Percentiles rank a stretch among this genome's conserved stretches.
Evolutionary conservation across 306 rosid genomes (phyloP).

Genomic region (Vigna angularis): DNA sequence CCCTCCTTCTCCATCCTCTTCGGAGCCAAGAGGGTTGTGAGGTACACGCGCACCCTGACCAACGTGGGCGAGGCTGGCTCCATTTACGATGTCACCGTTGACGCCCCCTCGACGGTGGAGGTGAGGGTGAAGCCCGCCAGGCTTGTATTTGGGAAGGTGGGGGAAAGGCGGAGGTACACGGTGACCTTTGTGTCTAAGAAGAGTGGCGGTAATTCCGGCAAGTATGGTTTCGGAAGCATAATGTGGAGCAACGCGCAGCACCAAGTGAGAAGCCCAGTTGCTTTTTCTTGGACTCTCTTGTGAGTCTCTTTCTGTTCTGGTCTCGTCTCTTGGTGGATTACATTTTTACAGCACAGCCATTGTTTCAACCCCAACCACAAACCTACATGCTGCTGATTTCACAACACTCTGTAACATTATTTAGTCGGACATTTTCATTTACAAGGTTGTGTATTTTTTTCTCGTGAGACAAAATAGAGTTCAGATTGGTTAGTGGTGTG

Average conservation of each 20-base stretch:
- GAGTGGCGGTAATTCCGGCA: constrained; percentile 31
- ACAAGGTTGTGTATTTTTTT: constrained; percentile 35
- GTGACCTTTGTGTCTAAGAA: constrained; percentile 72
- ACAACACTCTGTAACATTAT: constrained; percentile 11
- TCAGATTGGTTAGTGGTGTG: constrained; percentile 28
- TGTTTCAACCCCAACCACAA: constrained; percentile 31
- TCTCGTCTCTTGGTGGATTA: neutral
- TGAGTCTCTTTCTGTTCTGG: constrained; percentile 10
- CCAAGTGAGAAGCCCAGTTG: constrained; percentile 78
- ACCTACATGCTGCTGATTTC: neutral
- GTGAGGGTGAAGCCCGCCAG: constrained; percentile 64
- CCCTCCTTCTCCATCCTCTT: constrained; percentile 84
- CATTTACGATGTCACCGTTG: constrained; percentile 52
- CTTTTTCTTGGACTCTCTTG: constrained; percentile 76
- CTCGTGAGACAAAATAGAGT: neutral
- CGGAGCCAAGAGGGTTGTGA: constrained; percentile 68
- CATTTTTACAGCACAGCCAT: neutral
- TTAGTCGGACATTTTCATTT: constrained; percentile 13
- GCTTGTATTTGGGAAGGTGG: constrained; percentile 68
- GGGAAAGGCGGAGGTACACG: constrained; percentile 67
- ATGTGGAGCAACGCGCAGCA: constrained; percentile 71
- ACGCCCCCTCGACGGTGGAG: constrained; percentile 58
- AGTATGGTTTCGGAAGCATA: constrained; percentile 75
- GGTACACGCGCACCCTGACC: constrained; percentile 72
- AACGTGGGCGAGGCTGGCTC: constrained; percentile 76